Percentiles rank a stretch among this genome's conserved stretches.
phyloP scores from a whole-genome alignment of 371 early-diverging fungal species.

The Apophysomyces sp. region DNA sequence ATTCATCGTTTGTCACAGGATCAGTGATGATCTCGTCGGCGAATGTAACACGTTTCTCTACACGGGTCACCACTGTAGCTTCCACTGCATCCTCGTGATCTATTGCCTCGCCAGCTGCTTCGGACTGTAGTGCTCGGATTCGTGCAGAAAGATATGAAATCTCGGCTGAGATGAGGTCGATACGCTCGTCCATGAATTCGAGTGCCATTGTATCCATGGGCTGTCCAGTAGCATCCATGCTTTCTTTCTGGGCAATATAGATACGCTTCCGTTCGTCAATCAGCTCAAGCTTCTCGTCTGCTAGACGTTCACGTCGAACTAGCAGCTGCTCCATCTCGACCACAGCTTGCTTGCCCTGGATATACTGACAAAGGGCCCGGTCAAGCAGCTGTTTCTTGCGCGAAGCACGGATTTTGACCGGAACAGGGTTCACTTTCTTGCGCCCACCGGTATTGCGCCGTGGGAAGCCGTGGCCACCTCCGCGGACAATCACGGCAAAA shows the following conservation, averaged over 20 bases:
- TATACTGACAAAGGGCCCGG: slow-evolving; percentile 51
- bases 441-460: slow-evolving; percentile 5
- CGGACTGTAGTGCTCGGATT: slow-evolving; percentile 69
- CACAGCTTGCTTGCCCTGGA: slow-evolving; percentile 52
- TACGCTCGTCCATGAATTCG: slow-evolving; percentile 77
- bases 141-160: slow-evolving; percentile 73
- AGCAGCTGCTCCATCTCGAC: slow-evolving; percentile 52
- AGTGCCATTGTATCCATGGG: slow-evolving; percentile 55
- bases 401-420: slow-evolving; percentile 36
- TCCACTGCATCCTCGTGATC: slow-evolving; percentile 45
- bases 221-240: slow-evolving; percentile 48
- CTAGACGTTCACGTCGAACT: slow-evolving; percentile 58
- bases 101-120: slow-evolving; percentile 60
- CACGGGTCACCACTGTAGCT: slow-evolving; percentile 3
- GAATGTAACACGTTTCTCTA: slow-evolving; percentile 40
- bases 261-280: slow-evolving; percentile 70
- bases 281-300: slow-evolving; percentile 70
- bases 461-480: slow-evolving; percentile 16
- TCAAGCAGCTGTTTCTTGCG: slow-evolving; percentile 66
- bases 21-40: slow-evolving; percentile 47
- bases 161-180: slow-evolving; percentile 84
- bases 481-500: slow-evolving; percentile 34
- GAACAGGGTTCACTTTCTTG: slow-evolving; percentile 33
- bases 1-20: slow-evolving; percentile 35
- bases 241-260: slow-evolving; percentile 61